These are phyloP conservation scores for Calendula officinalis DNA, from an alignment of 129 eudicot genomes.

Conservation along the genomic window DNA sequence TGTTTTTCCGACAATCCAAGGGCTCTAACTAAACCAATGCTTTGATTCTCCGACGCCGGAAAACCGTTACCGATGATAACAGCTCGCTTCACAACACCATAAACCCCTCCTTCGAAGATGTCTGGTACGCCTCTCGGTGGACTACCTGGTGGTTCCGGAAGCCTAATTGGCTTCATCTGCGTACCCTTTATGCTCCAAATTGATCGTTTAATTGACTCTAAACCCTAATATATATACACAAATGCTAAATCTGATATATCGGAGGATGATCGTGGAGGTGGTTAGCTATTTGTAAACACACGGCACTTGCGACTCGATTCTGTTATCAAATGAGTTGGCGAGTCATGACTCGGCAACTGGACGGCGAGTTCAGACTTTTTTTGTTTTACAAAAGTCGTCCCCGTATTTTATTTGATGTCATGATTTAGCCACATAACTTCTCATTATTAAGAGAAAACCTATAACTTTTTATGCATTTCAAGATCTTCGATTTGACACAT, in stretches of 20 bases:
- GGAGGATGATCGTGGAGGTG: conserved; percentile 19
- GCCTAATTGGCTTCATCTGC: conserved; percentile 83
- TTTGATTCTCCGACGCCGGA: conserved; percentile 84
- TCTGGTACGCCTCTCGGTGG: conserved; percentile 84
- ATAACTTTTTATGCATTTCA: background rate
- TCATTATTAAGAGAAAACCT: background rate
- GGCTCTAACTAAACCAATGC: conserved; percentile 82
- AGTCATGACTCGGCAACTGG: conserved; percentile 19
- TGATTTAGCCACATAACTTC: background rate
- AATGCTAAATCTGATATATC: conserved; percentile 23
- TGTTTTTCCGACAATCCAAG: conserved; percentile 82
- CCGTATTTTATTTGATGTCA: background rate
- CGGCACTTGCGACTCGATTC: conserved; percentile 22
- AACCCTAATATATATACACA: conserved; percentile 7
- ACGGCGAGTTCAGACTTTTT: conserved; percentile 13
- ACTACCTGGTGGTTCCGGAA: conserved; percentile 92
- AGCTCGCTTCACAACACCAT: conserved; percentile 79
- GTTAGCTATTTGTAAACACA: conserved; percentile 16
- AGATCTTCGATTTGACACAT: no score
- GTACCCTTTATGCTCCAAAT: conserved; percentile 9
- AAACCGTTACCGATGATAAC: conserved; percentile 84
- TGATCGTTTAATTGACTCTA: conserved; percentile 20
- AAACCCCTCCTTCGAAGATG: conserved; percentile 83
- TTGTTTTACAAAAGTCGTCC: background rate
- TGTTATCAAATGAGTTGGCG: conserved; percentile 19